Evolutionary conservation across 2,329 filamentous ascomycete species (phyloP), one percentile per base, ranked within the genome.

Genomic region (Pyricularia sp.): DNA sequence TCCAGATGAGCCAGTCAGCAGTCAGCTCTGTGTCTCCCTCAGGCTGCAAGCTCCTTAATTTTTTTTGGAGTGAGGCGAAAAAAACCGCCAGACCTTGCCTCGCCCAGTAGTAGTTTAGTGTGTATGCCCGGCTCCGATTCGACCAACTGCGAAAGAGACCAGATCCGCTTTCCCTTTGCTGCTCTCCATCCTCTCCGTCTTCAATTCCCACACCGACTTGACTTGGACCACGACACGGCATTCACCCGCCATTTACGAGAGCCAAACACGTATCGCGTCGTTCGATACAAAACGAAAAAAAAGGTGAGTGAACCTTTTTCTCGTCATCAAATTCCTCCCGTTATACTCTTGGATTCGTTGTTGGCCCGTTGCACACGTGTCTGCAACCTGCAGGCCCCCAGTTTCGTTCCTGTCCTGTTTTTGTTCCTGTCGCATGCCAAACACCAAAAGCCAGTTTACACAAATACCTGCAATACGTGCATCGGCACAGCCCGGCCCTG

Each of bases 81-180:
- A 65, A 65, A 69, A 69, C 72, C 70, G 72, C 70, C 71, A 70
- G 71, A 69, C 69, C 66, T 69, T 71, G 33, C 64, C 64, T 36
- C 25, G 28, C 65, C 30, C 12, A 33, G 59, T 26, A 28, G 59
- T 31, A 61, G 33, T 30, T 30, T 55, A 68, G 17, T 28, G 58
- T 61, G 31, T 20, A 66, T 42, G 28, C 31, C 31, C 31, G 58
- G 9, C 25, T 26, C 58, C 64, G 64, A 66, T 66, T 66, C 42
- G 31, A 36, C 64, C 31, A 66, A 36, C 33, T 36, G 64, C 36
- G 30, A 42, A 66, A 67, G 36, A 55, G 20, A 61, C 66, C 66
- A 68, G 50, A 68, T 68, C 66, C 66, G 59, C 66, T 68, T 63
- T 68, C 66, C 33, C 28, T 36, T 68, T 58, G 30, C 66, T 68